phyloP scores from a whole-genome alignment of 2,329 filamentous ascomycete species.

The Aureobasidium leucospermi region DNA sequence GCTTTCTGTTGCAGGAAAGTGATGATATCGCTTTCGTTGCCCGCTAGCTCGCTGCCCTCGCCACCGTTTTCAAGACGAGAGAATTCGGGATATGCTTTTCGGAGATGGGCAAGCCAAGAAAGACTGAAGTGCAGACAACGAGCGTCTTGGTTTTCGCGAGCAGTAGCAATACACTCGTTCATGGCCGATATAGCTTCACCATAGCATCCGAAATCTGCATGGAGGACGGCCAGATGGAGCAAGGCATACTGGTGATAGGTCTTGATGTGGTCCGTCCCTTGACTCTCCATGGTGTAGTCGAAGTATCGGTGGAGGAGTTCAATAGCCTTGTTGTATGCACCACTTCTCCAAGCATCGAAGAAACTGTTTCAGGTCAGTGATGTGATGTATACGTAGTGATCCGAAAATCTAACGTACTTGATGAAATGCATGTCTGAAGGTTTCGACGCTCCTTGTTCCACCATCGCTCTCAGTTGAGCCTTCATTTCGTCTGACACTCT shows the following conservation, averaged over 20 bases:
- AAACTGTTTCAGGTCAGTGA: slow-evolving; percentile 50
- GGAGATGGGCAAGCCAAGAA: slow-evolving; percentile 93
- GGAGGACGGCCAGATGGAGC: slow-evolving; percentile 85
- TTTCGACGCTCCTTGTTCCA: slow-evolving; percentile 59
- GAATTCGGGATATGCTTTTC: slow-evolving; percentile 64
- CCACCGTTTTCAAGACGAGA: slow-evolving; percentile 16
- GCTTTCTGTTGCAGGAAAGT: slow-evolving; percentile 71
- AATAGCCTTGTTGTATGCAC: slow-evolving; percentile 83
- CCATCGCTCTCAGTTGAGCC: slow-evolving; percentile 56
- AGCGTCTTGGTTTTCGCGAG: slow-evolving; percentile 86
- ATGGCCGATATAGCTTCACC: slow-evolving; percentile 87
- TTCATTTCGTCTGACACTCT: slow-evolving; percentile 70
- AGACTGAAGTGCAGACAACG: slow-evolving; percentile 89
- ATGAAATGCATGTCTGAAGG: slow-evolving; percentile 73
- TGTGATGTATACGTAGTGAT: neutral
- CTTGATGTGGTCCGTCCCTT: slow-evolving; percentile 67
- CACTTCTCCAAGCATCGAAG: slow-evolving; percentile 84
- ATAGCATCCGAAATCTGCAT: slow-evolving; percentile 90
- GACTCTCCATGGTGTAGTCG: slow-evolving; percentile 62
- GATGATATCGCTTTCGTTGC: slow-evolving; percentile 72
- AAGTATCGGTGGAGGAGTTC: slow-evolving; percentile 92
- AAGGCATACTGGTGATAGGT: slow-evolving; percentile 91
- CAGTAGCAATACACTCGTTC: slow-evolving; percentile 91
- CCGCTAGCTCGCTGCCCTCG: slow-evolving; percentile 59
- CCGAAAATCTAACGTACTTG: slow-evolving; percentile 38